A percentile compares a stretch with the other conserved stretches of the same genome.
These are phyloP conservation scores for Lecanoromycetidae sp. DNA, from an alignment of 2,329 filamentous ascomycete species.

Conservation along the genomic window DNA sequence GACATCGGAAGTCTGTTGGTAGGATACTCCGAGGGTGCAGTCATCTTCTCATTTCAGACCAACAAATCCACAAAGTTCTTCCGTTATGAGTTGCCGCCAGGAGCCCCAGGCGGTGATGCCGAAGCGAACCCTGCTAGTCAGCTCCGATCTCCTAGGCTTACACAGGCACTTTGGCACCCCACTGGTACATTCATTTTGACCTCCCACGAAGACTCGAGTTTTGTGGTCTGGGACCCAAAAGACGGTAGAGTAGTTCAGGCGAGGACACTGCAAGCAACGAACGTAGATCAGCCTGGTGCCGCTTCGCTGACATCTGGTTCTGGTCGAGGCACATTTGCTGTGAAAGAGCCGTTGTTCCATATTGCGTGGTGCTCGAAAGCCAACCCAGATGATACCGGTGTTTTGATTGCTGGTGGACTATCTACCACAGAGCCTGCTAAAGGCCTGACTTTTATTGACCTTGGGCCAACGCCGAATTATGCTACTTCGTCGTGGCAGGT, in stretches of 20 bases:
- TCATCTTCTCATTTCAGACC: constrained; percentile 90
- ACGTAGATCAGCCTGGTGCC: constrained; percentile 56
- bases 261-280: constrained; percentile 61
- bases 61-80: constrained; percentile 68
- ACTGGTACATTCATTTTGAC: constrained; percentile 82
- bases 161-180: constrained; percentile 85
- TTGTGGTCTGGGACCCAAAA: constrained; percentile 90
- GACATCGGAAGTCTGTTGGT: constrained; percentile 87
- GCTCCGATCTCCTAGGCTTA: constrained; percentile 59
- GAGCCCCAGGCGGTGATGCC: constrained; percentile 66
- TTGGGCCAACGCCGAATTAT: constrained; percentile 81
- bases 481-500: constrained; percentile 83
- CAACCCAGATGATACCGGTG: constrained; percentile 83
- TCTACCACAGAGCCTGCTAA: constrained; percentile 54
- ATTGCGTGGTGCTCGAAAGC: constrained; percentile 89
- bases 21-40: constrained; percentile 78
- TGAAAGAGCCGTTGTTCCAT: constrained; percentile 63
- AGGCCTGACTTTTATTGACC: constrained; percentile 76
- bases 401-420: constrained; percentile 75
- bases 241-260: constrained; percentile 77
- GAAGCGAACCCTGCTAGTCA: constrained; percentile 52
- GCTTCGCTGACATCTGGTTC: constrained; percentile 31
- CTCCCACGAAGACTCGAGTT: constrained; percentile 76
- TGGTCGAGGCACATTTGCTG: constrained; percentile 40
- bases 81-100: constrained; percentile 66